Evolutionary conservation across 495 filamentous ascomycete species (phyloP).

Genomic region (Hyphodiscus hymeniophilus): DNA sequence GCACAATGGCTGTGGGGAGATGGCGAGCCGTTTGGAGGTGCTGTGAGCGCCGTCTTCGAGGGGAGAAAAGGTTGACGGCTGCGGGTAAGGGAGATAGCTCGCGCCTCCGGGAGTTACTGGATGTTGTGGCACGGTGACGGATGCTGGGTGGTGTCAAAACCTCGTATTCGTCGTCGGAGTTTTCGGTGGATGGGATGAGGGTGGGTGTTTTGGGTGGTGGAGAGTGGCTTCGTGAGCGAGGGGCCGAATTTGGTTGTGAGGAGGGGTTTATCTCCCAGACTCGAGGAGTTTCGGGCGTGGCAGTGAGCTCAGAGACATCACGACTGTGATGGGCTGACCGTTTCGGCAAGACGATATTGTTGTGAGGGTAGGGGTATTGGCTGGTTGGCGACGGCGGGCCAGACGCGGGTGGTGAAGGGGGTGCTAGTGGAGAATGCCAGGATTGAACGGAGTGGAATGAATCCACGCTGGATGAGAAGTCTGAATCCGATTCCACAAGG

Average conservation of each 20-base stretch:
- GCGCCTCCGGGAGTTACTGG: conserved; percentile 43
- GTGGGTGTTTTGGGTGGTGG: conserved; percentile 45
- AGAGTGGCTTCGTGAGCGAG: conserved; percentile 31
- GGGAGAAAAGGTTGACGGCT: conserved; percentile 54
- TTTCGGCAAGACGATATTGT: conserved; percentile 26
- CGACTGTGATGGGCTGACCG: conserved; percentile 18
- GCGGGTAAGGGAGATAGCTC: conserved; percentile 65
- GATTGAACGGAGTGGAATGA: conserved; percentile 52
- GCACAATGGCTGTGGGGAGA: conserved; percentile 58
- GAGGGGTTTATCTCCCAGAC: conserved; percentile 28
- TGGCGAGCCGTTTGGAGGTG: conserved; percentile 36
- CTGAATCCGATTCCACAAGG: conserved; percentile 26
- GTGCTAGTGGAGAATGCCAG: conserved; percentile 40
- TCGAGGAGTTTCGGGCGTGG: conserved; percentile 28
- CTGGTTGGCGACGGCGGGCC: conserved; percentile 30
- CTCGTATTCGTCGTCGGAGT: conserved; percentile 28
- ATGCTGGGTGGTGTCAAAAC: conserved; percentile 40
- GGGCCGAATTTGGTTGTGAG: conserved; percentile 21
- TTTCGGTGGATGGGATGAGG: conserved; percentile 24
- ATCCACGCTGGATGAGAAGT: conserved; percentile 33
- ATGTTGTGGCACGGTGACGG: conserved; percentile 44
- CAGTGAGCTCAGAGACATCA: conserved; percentile 35
- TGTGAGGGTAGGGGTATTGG: conserved; percentile 27
- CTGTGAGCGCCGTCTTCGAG: conserved; percentile 28
- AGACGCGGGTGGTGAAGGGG: conserved; percentile 40